phyloP scores from a whole-genome alignment of 129 eudicot genomes.

The Saussurea involucrata region DNA sequence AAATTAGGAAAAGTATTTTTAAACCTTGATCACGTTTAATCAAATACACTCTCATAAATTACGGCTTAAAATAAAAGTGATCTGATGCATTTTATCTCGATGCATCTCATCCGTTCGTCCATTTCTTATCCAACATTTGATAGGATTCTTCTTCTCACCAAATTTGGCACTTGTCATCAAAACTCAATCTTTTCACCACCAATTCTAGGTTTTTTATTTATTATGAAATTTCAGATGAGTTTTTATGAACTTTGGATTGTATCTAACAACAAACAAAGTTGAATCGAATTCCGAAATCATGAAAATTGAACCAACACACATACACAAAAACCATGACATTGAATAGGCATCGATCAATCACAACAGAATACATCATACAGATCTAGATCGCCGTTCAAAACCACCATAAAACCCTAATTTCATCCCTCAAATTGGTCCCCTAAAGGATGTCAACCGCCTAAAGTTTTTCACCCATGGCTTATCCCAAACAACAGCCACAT shows the following conservation, averaged over 20 bases:
- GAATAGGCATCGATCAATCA: neutral
- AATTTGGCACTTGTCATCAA: no score
- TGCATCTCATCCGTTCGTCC: no score
- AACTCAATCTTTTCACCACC: no score
- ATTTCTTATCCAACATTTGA: no score
- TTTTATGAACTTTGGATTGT: neutral
- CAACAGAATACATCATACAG: neutral
- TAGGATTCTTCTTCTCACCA: no score
- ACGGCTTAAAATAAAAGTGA: no score
- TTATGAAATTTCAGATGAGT: no score
- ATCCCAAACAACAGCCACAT: conserved; percentile 14
- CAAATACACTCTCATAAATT: no score
- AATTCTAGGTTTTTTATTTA: no score
- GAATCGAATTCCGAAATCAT: neutral
- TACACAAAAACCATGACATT: neutral
- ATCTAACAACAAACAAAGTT: neutral
- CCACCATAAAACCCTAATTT: neutral
- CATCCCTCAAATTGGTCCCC: neutral
- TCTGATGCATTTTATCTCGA: no score
- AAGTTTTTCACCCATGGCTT: neutral
- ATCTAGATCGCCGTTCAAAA: neutral
- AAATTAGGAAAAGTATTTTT: no score
- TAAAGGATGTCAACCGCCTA: neutral
- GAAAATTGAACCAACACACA: neutral
- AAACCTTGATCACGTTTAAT: no score